These are phyloP conservation scores for Alternaria solani DNA, from an alignment of 2,329 filamentous ascomycete species.

Conservation along the genomic window DNA sequence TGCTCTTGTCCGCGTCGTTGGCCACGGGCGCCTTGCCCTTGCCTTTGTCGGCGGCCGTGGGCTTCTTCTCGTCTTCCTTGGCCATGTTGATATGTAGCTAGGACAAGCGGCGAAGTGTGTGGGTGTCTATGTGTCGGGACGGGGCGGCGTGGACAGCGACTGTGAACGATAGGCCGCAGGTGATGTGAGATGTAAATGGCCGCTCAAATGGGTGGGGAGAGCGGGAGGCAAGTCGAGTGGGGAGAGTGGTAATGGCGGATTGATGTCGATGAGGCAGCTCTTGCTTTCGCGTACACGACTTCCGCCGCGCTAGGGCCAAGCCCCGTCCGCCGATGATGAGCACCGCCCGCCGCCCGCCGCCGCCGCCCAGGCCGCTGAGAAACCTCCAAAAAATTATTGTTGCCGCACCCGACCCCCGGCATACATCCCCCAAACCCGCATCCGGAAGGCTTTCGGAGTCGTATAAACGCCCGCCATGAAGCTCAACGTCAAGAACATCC, in stretches of 20 bases:
- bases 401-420: constrained; percentile 5
- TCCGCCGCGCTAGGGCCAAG: constrained; percentile 35
- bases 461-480: constrained; percentile 69
- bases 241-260: constrained; percentile 28
- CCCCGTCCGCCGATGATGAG: constrained; percentile 30
- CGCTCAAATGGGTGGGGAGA: constrained; percentile 18
- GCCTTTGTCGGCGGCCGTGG: constrained; percentile 88
- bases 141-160: constrained; percentile 21
- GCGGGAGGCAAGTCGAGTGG: constrained; percentile 21
- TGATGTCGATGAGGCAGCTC: constrained; percentile 45
- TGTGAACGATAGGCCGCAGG: neutral
- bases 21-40: constrained; percentile 86
- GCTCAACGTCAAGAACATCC: constrained; percentile 91
- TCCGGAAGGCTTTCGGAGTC: constrained; percentile 6
- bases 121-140: constrained; percentile 17
- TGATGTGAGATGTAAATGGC: constrained; percentile 3
- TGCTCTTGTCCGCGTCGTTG: constrained; percentile 66
- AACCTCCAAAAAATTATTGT: constrained; percentile 39
- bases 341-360: constrained; percentile 6
- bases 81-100: constrained; percentile 71
- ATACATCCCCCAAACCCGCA: neutral
- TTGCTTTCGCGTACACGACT: constrained; percentile 25
- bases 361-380: constrained; percentile 11
- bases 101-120: constrained; percentile 45
- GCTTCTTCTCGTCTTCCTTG: constrained; percentile 86